phyloP scores from a whole-genome alignment of 2,329 filamentous ascomycete species.

The Phaeophleospora eucalypticola region DNA sequence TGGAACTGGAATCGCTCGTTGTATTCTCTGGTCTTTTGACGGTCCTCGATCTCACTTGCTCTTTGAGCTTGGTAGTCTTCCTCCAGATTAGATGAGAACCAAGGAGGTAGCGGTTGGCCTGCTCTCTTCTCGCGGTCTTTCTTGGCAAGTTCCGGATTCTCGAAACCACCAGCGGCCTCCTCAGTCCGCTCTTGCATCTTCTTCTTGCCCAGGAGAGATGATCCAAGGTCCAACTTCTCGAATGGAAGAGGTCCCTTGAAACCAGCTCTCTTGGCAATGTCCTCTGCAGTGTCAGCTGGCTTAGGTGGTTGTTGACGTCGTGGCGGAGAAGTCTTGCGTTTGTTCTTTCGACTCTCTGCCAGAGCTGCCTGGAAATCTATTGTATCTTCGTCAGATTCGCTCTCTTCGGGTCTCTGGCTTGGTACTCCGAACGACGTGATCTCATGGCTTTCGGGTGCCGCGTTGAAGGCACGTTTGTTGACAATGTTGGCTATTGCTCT shows the following conservation, averaged over 20 bases:
- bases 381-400: slow-evolving; percentile 63
- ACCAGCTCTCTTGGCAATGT: slow-evolving; percentile 48
- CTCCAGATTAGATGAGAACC: slow-evolving; percentile 60
- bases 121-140: slow-evolving; percentile 39
- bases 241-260: slow-evolving; percentile 86
- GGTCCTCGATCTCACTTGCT: slow-evolving; percentile 38
- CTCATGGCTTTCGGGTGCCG: slow-evolving; percentile 45
- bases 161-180: slow-evolving; percentile 62
- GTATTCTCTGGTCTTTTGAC: slow-evolving; percentile 57
- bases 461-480: slow-evolving; percentile 66
- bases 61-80: slow-evolving; percentile 54
- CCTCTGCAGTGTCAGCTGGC: slow-evolving; percentile 24
- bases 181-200: slow-evolving; percentile 51
- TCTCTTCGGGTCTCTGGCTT: slow-evolving; percentile 39
- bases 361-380: slow-evolving; percentile 75
- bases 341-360: slow-evolving; percentile 59
- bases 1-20: slow-evolving; percentile 60
- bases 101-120: slow-evolving; percentile 67
- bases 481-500: slow-evolving; percentile 68
- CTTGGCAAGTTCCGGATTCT: slow-evolving; percentile 45
- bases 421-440: slow-evolving; percentile 31
- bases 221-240: slow-evolving; percentile 70
- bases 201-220: slow-evolving; percentile 51
- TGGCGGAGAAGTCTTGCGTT: slow-evolving; percentile 25
- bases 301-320: slow-evolving; percentile 24